Percentiles rank a stretch among this genome's conserved stretches.
Evolutionary conservation across 495 filamentous ascomycete species (phyloP).

Genomic region (Talaromyces adpressus): DNA sequence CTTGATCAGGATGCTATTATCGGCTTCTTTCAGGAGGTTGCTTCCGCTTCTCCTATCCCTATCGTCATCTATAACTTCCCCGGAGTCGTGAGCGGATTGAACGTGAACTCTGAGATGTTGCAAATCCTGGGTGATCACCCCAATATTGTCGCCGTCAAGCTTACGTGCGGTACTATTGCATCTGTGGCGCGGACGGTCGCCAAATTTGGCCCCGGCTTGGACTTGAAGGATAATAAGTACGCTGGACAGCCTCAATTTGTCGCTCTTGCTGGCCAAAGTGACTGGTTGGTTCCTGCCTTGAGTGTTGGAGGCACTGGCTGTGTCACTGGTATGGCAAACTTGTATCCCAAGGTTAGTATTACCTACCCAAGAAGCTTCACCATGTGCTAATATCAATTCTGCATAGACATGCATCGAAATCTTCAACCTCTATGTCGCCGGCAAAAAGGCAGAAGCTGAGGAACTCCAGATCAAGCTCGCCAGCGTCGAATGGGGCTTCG

Average conservation of each 20-base stretch:
- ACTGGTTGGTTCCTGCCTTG: slow-evolving; percentile 66
- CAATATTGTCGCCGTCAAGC: slow-evolving; percentile 73
- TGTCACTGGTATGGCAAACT: slow-evolving; percentile 66
- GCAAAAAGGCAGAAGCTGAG: slow-evolving; percentile 53
- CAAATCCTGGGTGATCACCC: slow-evolving; percentile 57
- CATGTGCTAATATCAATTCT: background rate
- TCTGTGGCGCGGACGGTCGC: slow-evolving; percentile 62
- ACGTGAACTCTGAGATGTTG: slow-evolving; percentile 66
- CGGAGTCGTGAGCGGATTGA: slow-evolving; percentile 62
- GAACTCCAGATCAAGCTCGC: slow-evolving; percentile 62
- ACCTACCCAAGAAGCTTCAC: background rate
- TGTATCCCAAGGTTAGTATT: slow-evolving; percentile 48
- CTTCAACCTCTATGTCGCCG: slow-evolving; percentile 52
- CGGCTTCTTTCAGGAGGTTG: too few species aligned
- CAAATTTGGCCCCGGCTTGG: slow-evolving; percentile 30
- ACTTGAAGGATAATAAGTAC: background rate
- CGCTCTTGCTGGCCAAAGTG: slow-evolving; percentile 64
- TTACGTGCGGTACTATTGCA: slow-evolving; percentile 76
- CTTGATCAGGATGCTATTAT: too few species aligned
- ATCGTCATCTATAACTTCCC: slow-evolving; percentile 83
- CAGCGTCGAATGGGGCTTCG: slow-evolving; percentile 67
- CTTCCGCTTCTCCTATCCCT: too few species aligned
- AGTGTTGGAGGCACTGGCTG: slow-evolving; percentile 65
- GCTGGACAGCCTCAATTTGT: slow-evolving; percentile 34
- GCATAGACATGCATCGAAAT: slow-evolving; percentile 47